Base-by-base conservation (phyloP, 2,329 filamentous ascomycete species). In the Xylariaceae sp. region DNA sequence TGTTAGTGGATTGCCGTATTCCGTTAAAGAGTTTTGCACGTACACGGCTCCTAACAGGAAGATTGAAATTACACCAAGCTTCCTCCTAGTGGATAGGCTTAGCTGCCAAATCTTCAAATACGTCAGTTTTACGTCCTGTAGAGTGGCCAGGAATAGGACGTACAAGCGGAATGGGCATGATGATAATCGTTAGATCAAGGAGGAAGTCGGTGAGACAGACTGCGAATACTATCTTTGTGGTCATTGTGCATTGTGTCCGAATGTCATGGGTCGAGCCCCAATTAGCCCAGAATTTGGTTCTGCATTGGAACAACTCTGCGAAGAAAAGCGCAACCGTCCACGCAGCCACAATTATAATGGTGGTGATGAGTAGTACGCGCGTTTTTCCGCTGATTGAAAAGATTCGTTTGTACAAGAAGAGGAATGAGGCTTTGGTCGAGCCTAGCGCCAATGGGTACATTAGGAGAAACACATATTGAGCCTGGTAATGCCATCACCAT, bases 341-440 rank as follows among this genome's bases (percentile, higher is more conserved):
- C 7, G 56, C 4, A 11, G 26, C 24, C 9, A 65, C 23, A 1
- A 64, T 7, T 3, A 49, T 17, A 2, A 59, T 45, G 28, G 62
- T 31, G 12, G 34, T 51, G 12, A 56, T 29, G 14, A 65, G 61
- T 6, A 59, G 36, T 3, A n/a, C 46, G 19, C 48, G n/a, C 0
- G 21, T 34, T 7, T 19, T 41, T 16, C 9, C 44, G n/a, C 45
- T 44, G 4, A 59, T 29, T 1, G 54, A 47, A 26, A 65, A 65
- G 29, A 65, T 59, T 14, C 63, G 46, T 37, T 29, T 50, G 41
- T 65, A 65, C 23, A 65, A 65, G 16, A 56, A 53, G 2, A 66
- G 37, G 17, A 66, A 60, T 26, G 58, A 57, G 1, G 46, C 28
- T 36, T 65, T 64, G n/a, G 37, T 58, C 23, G 53, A 58, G 3